A percentile compares a stretch with the other conserved stretches of the same genome.
These are phyloP conservation scores for Xylaria digitata DNA, from an alignment of 2,329 filamentous ascomycete species.

Conservation along the genomic window DNA sequence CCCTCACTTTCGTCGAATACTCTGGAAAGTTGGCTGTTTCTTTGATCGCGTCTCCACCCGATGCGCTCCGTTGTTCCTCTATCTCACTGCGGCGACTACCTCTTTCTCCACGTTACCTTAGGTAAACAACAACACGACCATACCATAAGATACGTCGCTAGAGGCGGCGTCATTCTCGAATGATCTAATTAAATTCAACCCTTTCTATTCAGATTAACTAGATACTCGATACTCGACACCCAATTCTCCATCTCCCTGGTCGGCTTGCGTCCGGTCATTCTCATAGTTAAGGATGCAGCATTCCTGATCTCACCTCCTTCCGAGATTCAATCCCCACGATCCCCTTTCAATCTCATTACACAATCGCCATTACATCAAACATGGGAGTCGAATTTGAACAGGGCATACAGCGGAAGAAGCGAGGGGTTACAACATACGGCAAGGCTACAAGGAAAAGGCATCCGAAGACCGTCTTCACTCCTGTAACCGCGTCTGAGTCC, in stretches of 20 bases:
- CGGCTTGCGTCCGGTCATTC: slow-evolving; percentile 14
- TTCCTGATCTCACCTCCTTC: slow-evolving; percentile 24
- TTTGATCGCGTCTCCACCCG: slow-evolving; percentile 15
- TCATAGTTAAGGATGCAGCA: slow-evolving; percentile 40
- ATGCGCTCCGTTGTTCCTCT: slow-evolving; percentile 10
- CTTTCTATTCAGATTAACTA: slow-evolving; percentile 19
- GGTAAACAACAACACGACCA: slow-evolving; percentile 8
- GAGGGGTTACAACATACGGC: slow-evolving; percentile 46
- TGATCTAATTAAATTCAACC: background rate
- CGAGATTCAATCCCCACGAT: slow-evolving; percentile 13
- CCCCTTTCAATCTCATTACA: slow-evolving; percentile 13
- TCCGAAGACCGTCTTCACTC: slow-evolving; percentile 43
- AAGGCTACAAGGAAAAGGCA: slow-evolving; percentile 45
- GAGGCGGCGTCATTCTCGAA: background rate
- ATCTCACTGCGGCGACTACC: slow-evolving; percentile 7
- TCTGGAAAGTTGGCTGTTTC: slow-evolving; percentile 8
- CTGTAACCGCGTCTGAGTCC: slow-evolving; percentile 43
- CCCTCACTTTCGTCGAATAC: background rate
- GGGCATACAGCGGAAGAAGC: slow-evolving; percentile 46
- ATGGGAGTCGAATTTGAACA: slow-evolving; percentile 46
- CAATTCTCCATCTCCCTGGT: slow-evolving; percentile 11
- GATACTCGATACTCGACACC: background rate
- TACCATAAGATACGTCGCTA: background rate
- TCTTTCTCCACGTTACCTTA: slow-evolving; percentile 1
- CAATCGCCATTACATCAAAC: slow-evolving; percentile 23